Base-by-base conservation (phyloP, 2,329 filamentous ascomycete genomes). In the Coniochaeta pulveracea region DNA sequence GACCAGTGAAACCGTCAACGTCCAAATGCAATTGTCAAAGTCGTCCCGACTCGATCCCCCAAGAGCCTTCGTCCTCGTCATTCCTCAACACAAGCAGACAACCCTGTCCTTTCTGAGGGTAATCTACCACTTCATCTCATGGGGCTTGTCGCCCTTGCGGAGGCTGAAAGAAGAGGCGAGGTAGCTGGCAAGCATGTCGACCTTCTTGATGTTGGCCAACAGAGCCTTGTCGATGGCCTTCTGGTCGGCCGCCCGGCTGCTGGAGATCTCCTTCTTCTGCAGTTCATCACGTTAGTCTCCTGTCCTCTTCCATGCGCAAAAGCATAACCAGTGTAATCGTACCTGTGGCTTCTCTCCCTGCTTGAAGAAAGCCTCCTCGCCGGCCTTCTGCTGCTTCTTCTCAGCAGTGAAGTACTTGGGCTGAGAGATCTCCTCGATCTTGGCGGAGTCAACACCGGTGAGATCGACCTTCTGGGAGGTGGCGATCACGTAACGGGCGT, bases 311-410 rank as follows among this genome's bases (percentile, higher is more conserved):
- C 25, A 26, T n/a, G 8, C 23, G 19, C 24, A 21, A 3, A n/a
- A 18, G 21, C 15, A 33, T 19, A 11, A 19, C 10, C 26, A 7
- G 19, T 16, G 15, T 10, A 16, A 25, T 46, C 83, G 49, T 76
- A 94, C 86, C 85, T 94, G 76, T 61, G 85, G 73, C 80, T 93
- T 93, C 80, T 95, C 88, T 65, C 88, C 76, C 76, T 95, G 86
- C 79, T 91, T 88, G 81, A 96, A 95, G 80, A 98, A 98, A 63
- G 88, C 85, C 63, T 95, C 89, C 77, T 98, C 89, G 55, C 80
- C 79, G 55, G 84, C 81, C 83, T 95, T 94, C 74, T 94, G 85
- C 68, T 86, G 78, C 56, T 72, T 61, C 80, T 94, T 94, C 66
- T 96, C 91, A 60, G 82, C 81, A 58, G 84, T 82, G 75, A 98